Percentiles rank a stretch among this genome's conserved stretches.
Conservation (phyloP, 1,284 basidiomycete genomes). For the Volvariella volvacea region DNA sequence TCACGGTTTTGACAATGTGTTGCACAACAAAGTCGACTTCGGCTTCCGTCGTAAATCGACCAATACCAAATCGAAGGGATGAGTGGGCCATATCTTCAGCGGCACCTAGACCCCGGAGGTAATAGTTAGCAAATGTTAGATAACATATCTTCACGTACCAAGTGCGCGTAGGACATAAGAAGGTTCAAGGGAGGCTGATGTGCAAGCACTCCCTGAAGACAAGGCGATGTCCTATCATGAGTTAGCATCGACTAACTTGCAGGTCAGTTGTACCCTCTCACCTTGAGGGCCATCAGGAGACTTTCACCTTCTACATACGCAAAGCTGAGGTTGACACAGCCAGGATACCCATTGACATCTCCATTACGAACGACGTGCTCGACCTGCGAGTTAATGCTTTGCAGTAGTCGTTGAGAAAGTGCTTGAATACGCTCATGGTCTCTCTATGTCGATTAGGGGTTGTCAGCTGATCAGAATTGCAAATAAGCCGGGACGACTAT, state of each 20-base stretch:
- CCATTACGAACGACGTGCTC: slow-evolving; percentile 94
- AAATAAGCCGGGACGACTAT: slow-evolving; percentile 3
- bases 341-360: slow-evolving; percentile 82
- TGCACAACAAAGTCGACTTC: slow-evolving; percentile 94
- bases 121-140: slow-evolving; percentile 1
- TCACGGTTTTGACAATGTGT: slow-evolving; percentile 84
- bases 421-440: slow-evolving; percentile 78
- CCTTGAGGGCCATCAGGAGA: slow-evolving; percentile 97
- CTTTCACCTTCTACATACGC: slow-evolving; percentile 98
- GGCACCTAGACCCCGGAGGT: slow-evolving; percentile 65
- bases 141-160: slow-evolving; percentile 37
- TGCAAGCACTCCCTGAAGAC: slow-evolving; percentile 97
- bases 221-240: slow-evolving; percentile 80
- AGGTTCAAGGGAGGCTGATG: slow-evolving; percentile 96
- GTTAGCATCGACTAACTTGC: slow-evolving; percentile 9
- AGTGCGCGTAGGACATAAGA: slow-evolving; percentile 97
- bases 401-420: slow-evolving; percentile 79
- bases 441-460: slow-evolving; percentile 37
- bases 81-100: slow-evolving; percentile 99
- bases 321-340: slow-evolving; percentile 94
- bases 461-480: slow-evolving; percentile 6
- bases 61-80: slow-evolving; percentile 95
- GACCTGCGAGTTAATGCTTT: slow-evolving; percentile 78
- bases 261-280: slow-evolving; percentile 30
- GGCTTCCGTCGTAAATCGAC: slow-evolving; percentile 96